A percentile compares a stretch with the other conserved stretches of the same genome.
These are phyloP conservation scores for Antitrichia curtipendula DNA, from an alignment of 225 moss, liverwort and hornwort genomes.

Conservation along the genomic window DNA sequence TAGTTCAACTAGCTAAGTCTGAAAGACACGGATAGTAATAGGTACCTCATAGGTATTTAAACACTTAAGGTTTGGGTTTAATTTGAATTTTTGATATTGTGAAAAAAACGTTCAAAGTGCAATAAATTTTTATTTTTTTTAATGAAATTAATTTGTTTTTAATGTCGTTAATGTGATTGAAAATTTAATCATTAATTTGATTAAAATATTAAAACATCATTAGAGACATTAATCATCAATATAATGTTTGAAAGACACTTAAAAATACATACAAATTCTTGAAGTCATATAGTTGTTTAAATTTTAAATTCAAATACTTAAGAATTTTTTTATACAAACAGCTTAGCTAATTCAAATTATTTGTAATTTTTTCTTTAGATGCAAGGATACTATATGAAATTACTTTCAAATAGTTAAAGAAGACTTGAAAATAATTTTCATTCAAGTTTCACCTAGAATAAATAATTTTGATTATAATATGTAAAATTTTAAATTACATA, in stretches of 20 bases:
- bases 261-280: background rate
- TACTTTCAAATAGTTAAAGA: background rate
- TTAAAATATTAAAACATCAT: background rate
- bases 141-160: too few relatives aligned
- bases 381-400: background rate
- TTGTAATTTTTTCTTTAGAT: background rate
- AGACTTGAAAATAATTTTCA: background rate
- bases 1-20: background rate
- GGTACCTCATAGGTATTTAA: background rate
- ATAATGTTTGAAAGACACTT: background rate
- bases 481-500: background rate
- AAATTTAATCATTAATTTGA: background rate
- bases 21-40: accelerated
- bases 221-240: background rate
- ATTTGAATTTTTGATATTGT: too few relatives aligned
- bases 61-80: too few relatives aligned
- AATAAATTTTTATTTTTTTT: background rate
- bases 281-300: background rate
- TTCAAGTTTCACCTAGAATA: background rate
- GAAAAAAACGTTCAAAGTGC: too few relatives aligned
- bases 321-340: background rate
- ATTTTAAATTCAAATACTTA: background rate
- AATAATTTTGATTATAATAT: background rate
- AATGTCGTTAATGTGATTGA: accelerated
- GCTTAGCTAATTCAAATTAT: background rate